Percentiles rank a stretch among this genome's conserved stretches.
These are phyloP conservation scores for Kuraishia ogatae DNA, from an alignment of 805 yeast species.

Conservation along the genomic window DNA sequence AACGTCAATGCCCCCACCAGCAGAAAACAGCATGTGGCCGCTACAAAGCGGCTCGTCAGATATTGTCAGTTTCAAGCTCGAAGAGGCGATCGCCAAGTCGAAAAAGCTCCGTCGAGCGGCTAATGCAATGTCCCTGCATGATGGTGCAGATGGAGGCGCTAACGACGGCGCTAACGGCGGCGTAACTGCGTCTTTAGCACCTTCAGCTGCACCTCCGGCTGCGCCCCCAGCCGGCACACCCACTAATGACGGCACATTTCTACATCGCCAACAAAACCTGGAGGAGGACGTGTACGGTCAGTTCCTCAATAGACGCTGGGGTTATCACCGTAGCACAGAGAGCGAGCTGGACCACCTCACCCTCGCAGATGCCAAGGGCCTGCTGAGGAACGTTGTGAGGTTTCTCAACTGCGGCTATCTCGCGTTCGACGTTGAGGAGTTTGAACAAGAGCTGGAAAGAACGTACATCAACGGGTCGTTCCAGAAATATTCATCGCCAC, in stretches of 20 bases:
- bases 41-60: slow-evolving; percentile 9
- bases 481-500: slow-evolving; percentile 2
- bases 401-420: slow-evolving; percentile 15
- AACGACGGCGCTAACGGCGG: background rate
- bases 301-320: background rate
- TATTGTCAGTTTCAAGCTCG: slow-evolving; percentile 10
- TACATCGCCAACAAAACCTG: background rate
- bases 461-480: slow-evolving; percentile 5
- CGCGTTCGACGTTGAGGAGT: slow-evolving; percentile 13
- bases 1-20: background rate
- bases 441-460: slow-evolving; percentile 9
- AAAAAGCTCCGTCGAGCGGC: background rate
- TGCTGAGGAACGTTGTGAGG: slow-evolving; percentile 13
- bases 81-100: slow-evolving; percentile 1
- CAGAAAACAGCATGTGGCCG: background rate
- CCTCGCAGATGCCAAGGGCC: slow-evolving; percentile 8
- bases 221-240: too few species aligned
- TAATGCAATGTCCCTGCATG: background rate
- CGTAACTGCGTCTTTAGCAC: too few species aligned
- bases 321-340: background rate
- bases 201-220: too few species aligned
- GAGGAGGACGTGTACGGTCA: background rate
- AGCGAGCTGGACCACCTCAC: slow-evolving; percentile 2
- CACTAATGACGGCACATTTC: too few species aligned
- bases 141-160: background rate